Evolutionary conservation across 2,329 filamentous ascomycete species (phyloP).

Genomic region (Clarireedia paspali): DNA sequence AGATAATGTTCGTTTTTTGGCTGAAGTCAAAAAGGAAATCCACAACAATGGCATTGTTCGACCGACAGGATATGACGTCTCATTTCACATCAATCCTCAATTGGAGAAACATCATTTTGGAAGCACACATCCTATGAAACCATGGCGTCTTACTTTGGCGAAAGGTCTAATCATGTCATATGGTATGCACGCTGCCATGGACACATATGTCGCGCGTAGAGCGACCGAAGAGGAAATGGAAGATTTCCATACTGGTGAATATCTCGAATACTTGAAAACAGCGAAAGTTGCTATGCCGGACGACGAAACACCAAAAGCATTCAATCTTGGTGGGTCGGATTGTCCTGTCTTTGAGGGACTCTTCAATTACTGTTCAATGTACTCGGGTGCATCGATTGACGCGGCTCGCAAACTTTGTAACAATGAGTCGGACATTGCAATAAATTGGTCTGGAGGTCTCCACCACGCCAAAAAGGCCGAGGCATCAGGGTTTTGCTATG

Average conservation of each 20-base stretch:
- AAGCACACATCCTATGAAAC: constrained; percentile 97
- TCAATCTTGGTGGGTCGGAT: constrained; percentile 84
- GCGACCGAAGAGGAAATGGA: constrained; percentile 84
- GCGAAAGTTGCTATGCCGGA: constrained; percentile 61
- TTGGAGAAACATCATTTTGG: constrained; percentile 98
- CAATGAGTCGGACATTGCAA: constrained; percentile 85
- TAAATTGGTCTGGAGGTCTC: constrained; percentile 94
- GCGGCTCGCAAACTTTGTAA: constrained; percentile 84
- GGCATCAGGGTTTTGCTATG: constrained; percentile 95
- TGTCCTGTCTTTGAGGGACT: constrained; percentile 95
- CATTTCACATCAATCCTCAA: constrained; percentile 89
- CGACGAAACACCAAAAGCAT: constrained; percentile 54
- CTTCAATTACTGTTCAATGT: constrained; percentile 91
- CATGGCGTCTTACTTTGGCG: constrained; percentile 90
- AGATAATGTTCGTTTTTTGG: constrained; percentile 21
- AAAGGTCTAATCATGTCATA: constrained; percentile 93
- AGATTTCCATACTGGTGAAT: constrained; percentile 80
- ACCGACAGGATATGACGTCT: constrained; percentile 83
- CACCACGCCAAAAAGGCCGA: constrained; percentile 95
- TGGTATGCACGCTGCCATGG: constrained; percentile 95
- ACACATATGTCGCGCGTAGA: constrained; percentile 76
- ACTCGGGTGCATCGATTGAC: constrained; percentile 82
- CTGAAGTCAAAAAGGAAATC: constrained; percentile 23
- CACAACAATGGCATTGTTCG: constrained; percentile 62
- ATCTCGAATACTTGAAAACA: constrained; percentile 78